Evolutionary conservation across 129 eudicot genomes (phyloP).

Genomic region (Gnaphalium uliginosum): DNA sequence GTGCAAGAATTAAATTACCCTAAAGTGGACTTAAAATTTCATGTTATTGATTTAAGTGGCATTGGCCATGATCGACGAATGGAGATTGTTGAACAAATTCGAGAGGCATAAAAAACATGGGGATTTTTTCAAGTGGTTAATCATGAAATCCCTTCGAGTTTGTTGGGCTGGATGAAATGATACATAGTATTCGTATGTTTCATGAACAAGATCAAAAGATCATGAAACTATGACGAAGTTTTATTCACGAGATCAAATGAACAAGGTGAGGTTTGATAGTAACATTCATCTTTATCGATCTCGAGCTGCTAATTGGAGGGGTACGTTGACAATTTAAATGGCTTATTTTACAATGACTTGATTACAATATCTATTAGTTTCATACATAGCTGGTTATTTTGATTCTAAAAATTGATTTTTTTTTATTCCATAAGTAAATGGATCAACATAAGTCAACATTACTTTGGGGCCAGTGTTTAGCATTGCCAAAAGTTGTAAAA

Average conservation of each 20-base stretch:
- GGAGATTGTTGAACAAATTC: conserved; percentile 33
- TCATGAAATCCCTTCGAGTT: conserved; percentile 37
- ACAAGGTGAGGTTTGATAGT: conserved; percentile 27
- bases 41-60: conserved; percentile 33
- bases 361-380: neutral
- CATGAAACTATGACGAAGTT: conserved; percentile 34
- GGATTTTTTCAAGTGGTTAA: conserved; percentile 54
- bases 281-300: conserved; percentile 39
- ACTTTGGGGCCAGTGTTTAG: no score
- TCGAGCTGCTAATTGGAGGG: conserved; percentile 54
- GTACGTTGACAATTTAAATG: conserved; percentile 38
- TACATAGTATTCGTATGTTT: conserved; percentile 39
- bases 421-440: no score
- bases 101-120: conserved; percentile 39
- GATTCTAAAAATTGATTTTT: no score
- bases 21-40: conserved; percentile 24
- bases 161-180: conserved; percentile 36
- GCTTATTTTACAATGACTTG: neutral
- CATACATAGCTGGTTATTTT: neutral
- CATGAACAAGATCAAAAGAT: conserved; percentile 54
- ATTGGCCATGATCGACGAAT: conserved; percentile 18
- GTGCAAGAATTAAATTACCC: conserved; percentile 28
- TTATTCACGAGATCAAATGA: conserved; percentile 38
- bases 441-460: no score
- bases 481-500: no score